Percentiles rank a stretch among this genome's conserved stretches.
phyloP scores from a whole-genome alignment of 2,329 filamentous ascomycete genomes.

The Sarocladiaceae sp. region DNA sequence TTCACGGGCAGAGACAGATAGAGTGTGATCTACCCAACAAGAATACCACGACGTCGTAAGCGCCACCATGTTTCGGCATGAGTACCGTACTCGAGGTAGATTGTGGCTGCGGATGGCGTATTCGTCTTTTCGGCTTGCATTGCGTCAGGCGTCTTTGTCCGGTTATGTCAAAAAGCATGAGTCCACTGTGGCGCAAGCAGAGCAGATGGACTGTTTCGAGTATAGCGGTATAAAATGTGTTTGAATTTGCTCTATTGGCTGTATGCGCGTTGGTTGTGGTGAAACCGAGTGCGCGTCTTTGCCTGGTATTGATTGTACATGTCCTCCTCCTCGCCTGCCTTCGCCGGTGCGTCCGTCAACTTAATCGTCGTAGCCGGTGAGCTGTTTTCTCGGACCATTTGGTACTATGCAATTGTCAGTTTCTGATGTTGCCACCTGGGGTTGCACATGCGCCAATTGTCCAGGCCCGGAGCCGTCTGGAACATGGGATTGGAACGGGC shows the following conservation, averaged over 20 bases:
- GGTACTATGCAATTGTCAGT: slow-evolving; percentile 39
- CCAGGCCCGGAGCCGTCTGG: too few relatives aligned
- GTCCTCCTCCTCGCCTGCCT: slow-evolving; percentile 5
- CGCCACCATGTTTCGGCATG: background rate
- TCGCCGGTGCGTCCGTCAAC: slow-evolving; percentile 9
- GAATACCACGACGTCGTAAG: background rate
- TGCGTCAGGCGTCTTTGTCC: background rate
- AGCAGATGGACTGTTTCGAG: too few relatives aligned
- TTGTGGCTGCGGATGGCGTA: too few relatives aligned
- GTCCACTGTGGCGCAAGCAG: too few relatives aligned
- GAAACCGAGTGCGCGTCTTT: background rate
- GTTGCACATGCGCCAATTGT: too few relatives aligned
- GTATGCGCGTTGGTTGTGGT: background rate
- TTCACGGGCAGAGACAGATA: slow-evolving; percentile 52
- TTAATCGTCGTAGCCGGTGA: slow-evolving; percentile 56
- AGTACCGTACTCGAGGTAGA: too few relatives aligned
- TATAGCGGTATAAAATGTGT: too few relatives aligned
- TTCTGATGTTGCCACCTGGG: too few relatives aligned
- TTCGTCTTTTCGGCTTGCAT: too few relatives aligned
- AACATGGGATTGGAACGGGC: too few relatives aligned
- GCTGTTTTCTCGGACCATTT: slow-evolving; percentile 49
- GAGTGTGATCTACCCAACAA: slow-evolving; percentile 23
- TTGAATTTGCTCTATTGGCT: slow-evolving; percentile 4
- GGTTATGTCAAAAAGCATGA: slow-evolving; percentile 1
- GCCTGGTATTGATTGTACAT: slow-evolving; percentile 11